Percentiles rank a stretch among this genome's conserved stretches.
Conservation (phyloP, 257 asterid species). For the Dorcoceras hygrometricum region DNA sequence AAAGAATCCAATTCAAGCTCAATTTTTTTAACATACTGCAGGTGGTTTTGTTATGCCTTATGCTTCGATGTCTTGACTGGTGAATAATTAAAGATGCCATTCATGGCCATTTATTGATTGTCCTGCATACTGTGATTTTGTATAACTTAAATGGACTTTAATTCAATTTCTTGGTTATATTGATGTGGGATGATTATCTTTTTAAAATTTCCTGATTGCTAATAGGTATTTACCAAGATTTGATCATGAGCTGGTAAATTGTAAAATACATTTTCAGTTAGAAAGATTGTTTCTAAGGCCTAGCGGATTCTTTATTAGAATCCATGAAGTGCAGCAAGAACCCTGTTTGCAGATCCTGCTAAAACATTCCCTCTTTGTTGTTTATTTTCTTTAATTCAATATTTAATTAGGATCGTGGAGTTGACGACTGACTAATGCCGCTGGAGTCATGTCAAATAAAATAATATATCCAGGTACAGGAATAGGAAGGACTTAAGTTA, state of each 20-base stretch:
- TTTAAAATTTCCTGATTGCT: neutral
- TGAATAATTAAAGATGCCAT: conserved; percentile 8
- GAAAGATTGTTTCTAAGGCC: too few relatives aligned
- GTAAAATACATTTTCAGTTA: too few relatives aligned
- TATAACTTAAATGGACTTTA: neutral
- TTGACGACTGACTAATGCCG: conserved; percentile 2
- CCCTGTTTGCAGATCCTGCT: conserved; percentile 1
- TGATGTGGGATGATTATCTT: neutral
- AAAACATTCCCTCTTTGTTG: neutral
- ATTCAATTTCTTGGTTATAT: neutral
- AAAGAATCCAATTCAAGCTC: conserved; percentile 74
- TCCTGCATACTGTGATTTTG: neutral
- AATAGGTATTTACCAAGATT: neutral
- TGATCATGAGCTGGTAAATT: neutral
- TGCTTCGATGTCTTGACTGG: conserved; percentile 5
- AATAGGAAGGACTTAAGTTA: conserved; percentile 6
- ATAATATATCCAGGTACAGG: neutral
- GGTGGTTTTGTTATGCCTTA: conserved; percentile 42
- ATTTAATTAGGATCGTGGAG: conserved; percentile 21
- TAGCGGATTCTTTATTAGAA: neutral
- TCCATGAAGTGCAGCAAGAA: conserved; percentile 2
- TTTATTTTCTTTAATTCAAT: conserved; percentile 6
- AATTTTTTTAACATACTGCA: conserved; percentile 64
- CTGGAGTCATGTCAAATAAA: neutral
- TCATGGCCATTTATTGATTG: neutral